Percentiles rank a stretch among this genome's conserved stretches.
These are phyloP conservation scores for Colletotrichum tabaci DNA, from an alignment of 2,329 filamentous ascomycete genomes.

Conservation along the genomic window DNA sequence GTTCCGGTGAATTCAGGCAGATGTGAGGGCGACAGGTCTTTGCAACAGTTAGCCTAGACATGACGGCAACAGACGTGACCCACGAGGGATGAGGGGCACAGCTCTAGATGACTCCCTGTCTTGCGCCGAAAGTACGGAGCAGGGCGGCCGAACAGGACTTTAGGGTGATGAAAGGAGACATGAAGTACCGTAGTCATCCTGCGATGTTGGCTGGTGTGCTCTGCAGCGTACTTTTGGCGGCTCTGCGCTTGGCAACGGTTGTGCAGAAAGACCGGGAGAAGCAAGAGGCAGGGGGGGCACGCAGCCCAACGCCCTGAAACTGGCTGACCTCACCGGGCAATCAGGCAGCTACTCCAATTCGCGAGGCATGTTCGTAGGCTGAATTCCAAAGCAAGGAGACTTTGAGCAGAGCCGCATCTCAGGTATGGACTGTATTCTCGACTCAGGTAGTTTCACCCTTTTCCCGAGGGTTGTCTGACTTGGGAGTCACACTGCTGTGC, in stretches of 20 bases:
- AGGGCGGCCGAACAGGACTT: conserved; percentile 15
- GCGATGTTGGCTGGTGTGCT: not conserved
- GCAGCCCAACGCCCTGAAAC: conserved; percentile 2
- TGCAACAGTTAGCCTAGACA: conserved; percentile 18
- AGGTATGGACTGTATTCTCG: not conserved
- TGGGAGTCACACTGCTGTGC: conserved; percentile 8
- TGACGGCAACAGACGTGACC: not conserved
- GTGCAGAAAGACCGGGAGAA: not conserved
- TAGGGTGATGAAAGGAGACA: not conserved
- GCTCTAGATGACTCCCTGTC: conserved; percentile 7
- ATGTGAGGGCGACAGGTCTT: conserved; percentile 1
- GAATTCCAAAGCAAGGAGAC: not conserved
- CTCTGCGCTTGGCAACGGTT: conserved; percentile 27
- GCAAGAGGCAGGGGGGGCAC: not conserved
- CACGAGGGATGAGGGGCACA: conserved; percentile 1
- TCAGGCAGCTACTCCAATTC: conserved; percentile 17
- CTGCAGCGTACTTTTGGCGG: not conserved
- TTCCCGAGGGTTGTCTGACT: not conserved
- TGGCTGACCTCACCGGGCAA: not conserved
- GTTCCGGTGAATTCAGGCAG: conserved; percentile 26
- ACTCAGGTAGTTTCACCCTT: not conserved
- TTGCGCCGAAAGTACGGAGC: conserved; percentile 24
- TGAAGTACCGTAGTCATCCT: not conserved
- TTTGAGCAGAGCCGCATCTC: conserved; percentile 3
- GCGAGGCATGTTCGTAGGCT: conserved; percentile 4